Evolutionary conservation across 805 yeast genomes (phyloP), one percentile per base, ranked within the genome.

Genomic region (Sungouiozyma ichnusensis): DNA sequence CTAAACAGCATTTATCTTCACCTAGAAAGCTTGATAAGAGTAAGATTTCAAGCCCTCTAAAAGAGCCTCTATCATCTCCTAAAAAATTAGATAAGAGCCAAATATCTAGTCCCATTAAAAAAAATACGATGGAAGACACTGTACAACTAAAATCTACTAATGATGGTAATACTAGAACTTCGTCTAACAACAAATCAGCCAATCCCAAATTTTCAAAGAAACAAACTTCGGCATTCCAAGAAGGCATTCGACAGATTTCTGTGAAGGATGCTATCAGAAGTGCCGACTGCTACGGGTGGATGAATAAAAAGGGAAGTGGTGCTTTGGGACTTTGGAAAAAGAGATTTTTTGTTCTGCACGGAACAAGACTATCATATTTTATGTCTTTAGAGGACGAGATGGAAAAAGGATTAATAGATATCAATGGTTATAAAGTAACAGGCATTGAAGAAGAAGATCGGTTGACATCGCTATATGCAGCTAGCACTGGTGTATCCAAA

Each of bases 361-460:
- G 94, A 2, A 92, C 98, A 0, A 70, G 98, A 51, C 65, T 92
- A 41, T 86, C 97, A 4, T 92, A 92, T 62, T 92, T 85, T 58
- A 72, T 83, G 0, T 74, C 81, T 7, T 67, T 82, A 50, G 75
- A 76, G 41, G 98, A 92, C 60, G 73, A 74, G 27, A 74, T 77
- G 46, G 98, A 92, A 60, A 81, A 82, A 52, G 98, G 98, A 0
- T 66, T 92, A 42, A 92, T 92, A 48, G 98, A 92, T 61, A 88
- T 92, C 44, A 92, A 96, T 0, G 85, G 96, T 0, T 97, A 92
- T 63, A 76, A 83, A 52, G 97, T 90, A 1, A 66, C 86, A 17
- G 94, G 97, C 1, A 79, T 84, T 1, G 71, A 71, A 44, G 88
- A 81, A 44, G 94, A 85, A 50, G 97, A 88, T 63, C 85, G 81